Conservation (phyloP, 1,139 yeast genomes). For the Pneumocystis oryctolagi region DNA sequence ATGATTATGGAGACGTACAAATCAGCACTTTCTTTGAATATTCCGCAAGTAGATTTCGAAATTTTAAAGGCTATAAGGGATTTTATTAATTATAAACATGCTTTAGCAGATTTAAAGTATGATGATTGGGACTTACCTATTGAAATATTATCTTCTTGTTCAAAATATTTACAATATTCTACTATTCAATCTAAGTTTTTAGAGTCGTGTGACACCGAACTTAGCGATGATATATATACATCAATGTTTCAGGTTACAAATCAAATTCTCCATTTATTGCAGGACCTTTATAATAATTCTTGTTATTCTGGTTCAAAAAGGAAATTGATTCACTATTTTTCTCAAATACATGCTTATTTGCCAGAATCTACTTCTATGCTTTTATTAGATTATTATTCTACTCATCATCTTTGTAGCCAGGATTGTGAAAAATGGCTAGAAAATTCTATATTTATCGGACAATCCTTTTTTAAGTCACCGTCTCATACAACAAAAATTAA, state of each 20-base stretch:
- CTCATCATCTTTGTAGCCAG: slow-evolving; percentile 36
- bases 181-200: background rate
- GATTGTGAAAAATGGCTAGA: slow-evolving; percentile 40
- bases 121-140: slow-evolving; percentile 10
- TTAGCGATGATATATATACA: background rate
- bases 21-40: background rate
- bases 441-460: slow-evolving; percentile 33
- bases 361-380: slow-evolving; percentile 29
- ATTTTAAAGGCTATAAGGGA: slow-evolving; percentile 7
- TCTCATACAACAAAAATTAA: slow-evolving; percentile 27
- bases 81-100: slow-evolving; percentile 5
- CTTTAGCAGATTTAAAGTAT: slow-evolving; percentile 4
- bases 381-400: slow-evolving; percentile 35
- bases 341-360: slow-evolving; percentile 28
- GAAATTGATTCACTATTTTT: slow-evolving; percentile 32
- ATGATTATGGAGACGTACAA: background rate
- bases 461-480: slow-evolving; percentile 31
- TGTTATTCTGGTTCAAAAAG: slow-evolving; percentile 33
- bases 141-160: slow-evolving; percentile 4
- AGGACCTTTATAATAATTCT: slow-evolving; percentile 4
- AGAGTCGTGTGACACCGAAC: background rate
- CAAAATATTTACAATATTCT: slow-evolving; percentile 2
- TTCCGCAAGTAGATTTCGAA: background rate
- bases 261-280: slow-evolving; percentile 1
- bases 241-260: background rate